Conservation (phyloP, 495 filamentous ascomycete genomes). For the Xylaria telfairii region DNA sequence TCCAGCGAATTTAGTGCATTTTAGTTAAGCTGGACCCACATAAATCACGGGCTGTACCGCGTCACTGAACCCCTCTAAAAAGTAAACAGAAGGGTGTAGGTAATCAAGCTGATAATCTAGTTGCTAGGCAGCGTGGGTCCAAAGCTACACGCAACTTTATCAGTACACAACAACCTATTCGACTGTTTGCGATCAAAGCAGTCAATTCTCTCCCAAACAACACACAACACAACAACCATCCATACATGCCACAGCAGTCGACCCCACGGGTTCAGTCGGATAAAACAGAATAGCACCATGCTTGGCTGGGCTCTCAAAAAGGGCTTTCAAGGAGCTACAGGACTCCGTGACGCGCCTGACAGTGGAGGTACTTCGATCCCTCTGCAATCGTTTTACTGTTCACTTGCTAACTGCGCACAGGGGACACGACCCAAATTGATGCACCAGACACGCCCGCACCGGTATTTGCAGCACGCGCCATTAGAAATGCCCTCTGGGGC, state of each 20-base stretch:
- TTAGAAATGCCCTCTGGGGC: constrained; percentile 91
- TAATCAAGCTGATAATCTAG: background rate
- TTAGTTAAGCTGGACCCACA: background rate
- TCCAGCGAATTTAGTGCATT: background rate
- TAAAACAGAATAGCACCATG: constrained; percentile 47
- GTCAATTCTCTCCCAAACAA: background rate
- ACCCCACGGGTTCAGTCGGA: background rate
- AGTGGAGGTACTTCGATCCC: constrained; percentile 33
- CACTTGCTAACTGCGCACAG: constrained; percentile 31
- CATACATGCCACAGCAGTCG: background rate
- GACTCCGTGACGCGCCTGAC: constrained; percentile 38
- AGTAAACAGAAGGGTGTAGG: constrained; percentile 14
- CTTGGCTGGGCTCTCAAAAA: constrained; percentile 62
- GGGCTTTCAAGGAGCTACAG: constrained; percentile 41
- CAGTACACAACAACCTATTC: background rate
- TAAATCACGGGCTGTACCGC: constrained; percentile 6
- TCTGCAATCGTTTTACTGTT: background rate
- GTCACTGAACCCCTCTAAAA: constrained; percentile 13
- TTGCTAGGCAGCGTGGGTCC: constrained; percentile 9
- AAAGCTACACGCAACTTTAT: background rate
- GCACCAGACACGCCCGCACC: constrained; percentile 91
- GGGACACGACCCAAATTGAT: constrained; percentile 62
- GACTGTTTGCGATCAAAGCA: background rate
- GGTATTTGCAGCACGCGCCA: constrained; percentile 89
- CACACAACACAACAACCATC: background rate